phyloP scores from a whole-genome alignment of 371 early-diverging fungal species.

The Batrachochytrium dendrobatidis region DNA sequence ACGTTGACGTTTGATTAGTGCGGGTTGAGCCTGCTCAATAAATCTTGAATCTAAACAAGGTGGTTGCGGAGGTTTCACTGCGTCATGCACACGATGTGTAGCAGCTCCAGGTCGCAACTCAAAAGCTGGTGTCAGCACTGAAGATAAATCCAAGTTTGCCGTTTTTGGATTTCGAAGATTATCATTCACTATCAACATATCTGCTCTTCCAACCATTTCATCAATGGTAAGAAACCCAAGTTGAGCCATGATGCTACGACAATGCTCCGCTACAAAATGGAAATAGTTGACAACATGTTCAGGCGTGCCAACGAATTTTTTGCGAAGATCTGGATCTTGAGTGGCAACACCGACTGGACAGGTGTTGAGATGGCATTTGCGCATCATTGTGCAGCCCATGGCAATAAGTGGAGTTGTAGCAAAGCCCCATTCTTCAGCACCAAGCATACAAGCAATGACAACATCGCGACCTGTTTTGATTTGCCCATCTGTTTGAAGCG shows the following conservation, averaged over 20 bases:
- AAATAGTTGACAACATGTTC: constrained; percentile 97
- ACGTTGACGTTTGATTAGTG: constrained; percentile 45
- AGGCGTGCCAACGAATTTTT: constrained; percentile 87
- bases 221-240: constrained; percentile 87
- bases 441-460: constrained; percentile 88
- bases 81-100: constrained; percentile 63
- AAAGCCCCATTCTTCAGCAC: constrained; percentile 98
- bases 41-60: constrained; percentile 80
- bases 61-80: no score
- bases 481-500: constrained; percentile 95
- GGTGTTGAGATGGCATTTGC: constrained; percentile 87
- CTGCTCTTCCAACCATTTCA: constrained; percentile 92
- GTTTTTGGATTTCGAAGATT: constrained; percentile 74
- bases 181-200: constrained; percentile 69
- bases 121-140: constrained; percentile 82
- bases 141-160: constrained; percentile 70
- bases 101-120: constrained; percentile 81
- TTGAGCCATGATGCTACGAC: constrained; percentile 83
- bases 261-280: constrained; percentile 91
- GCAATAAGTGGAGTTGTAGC: constrained; percentile 95
- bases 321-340: constrained; percentile 88
- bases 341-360: constrained; percentile 97
- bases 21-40: constrained; percentile 69
- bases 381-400: constrained; percentile 95
- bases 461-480: constrained; percentile 95